Conservation (phyloP, 139 green algal species). For the Edaphochlamys debaryana region DNA sequence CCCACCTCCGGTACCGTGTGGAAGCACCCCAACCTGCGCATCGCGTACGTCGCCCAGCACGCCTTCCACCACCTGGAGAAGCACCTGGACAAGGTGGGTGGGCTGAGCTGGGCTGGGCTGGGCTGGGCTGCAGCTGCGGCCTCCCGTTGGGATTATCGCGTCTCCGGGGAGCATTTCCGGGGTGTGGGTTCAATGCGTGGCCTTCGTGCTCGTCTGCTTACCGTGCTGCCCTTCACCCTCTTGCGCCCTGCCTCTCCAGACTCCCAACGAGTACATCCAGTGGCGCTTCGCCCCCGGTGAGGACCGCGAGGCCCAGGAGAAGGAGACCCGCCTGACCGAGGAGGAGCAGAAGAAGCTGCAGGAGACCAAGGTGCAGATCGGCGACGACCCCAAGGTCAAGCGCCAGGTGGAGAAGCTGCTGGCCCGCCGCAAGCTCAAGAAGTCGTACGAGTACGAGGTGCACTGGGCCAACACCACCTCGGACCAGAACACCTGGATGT, state of each 20-base stretch:
- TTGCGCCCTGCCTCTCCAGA: constrained; percentile 34
- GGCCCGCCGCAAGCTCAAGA: constrained; percentile 84
- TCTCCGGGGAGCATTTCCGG: too few species aligned
- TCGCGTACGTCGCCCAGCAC: constrained; percentile 91
- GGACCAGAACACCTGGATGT: constrained; percentile 76
- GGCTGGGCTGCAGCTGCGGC: too few species aligned
- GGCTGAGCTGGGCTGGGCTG: too few species aligned
- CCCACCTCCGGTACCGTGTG: constrained; percentile 79
- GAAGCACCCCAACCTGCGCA: constrained; percentile 94
- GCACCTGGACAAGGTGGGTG: constrained; percentile 82
- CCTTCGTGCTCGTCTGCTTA: too few species aligned
- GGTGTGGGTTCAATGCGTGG: too few species aligned
- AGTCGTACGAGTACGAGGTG: constrained; percentile 89
- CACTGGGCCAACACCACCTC: constrained; percentile 58
- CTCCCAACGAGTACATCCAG: constrained; percentile 95
- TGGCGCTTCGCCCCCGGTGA: constrained; percentile 93
- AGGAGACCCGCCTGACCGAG: constrained; percentile 77
- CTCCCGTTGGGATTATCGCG: too few species aligned
- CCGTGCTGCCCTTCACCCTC: neutral
- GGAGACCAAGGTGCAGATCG: constrained; percentile 54
- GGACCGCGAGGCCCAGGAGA: constrained; percentile 87
- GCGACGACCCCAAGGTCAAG: constrained; percentile 54
- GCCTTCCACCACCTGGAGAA: constrained; percentile 97
- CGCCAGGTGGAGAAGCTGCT: constrained; percentile 78
- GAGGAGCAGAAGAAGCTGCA: constrained; percentile 92